A percentile compares a stretch with the other conserved stretches of the same genome.
Conservation (phyloP, 2,329 filamentous ascomycete species). For the Diaporthe ampelina region DNA sequence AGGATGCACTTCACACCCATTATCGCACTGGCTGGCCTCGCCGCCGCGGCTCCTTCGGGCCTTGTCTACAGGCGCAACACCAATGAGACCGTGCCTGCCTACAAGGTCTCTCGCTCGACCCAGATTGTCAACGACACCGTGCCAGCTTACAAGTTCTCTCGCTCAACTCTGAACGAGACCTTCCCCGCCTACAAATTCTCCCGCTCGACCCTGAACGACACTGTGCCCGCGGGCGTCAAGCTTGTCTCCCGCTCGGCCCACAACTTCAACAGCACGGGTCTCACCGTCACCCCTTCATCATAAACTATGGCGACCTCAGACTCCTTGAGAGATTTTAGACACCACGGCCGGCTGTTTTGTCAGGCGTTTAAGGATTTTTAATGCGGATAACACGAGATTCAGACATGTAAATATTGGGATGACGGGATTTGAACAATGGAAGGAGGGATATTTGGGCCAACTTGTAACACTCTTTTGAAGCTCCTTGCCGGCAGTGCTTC, state of each 20-base stretch:
- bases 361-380: slow-evolving; percentile 2
- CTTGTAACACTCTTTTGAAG: background rate
- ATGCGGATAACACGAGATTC: slow-evolving; percentile 22
- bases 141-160: background rate
- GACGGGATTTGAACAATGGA: slow-evolving; percentile 3
- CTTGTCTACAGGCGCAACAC: slow-evolving; percentile 1
- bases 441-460: background rate
- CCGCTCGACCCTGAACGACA: slow-evolving; percentile 8
- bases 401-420: slow-evolving; percentile 12
- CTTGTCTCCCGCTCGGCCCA: slow-evolving; percentile 13
- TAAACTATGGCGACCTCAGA: background rate
- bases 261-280: slow-evolving; percentile 17
- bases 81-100: slow-evolving; percentile 12
- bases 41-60: slow-evolving; percentile 29
- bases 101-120: background rate
- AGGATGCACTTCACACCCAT: slow-evolving; percentile 33
- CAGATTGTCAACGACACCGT: background rate
- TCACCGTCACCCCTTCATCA: slow-evolving; percentile 13
- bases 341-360: background rate
- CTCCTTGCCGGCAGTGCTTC: background rate
- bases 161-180: background rate
- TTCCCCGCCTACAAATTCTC: background rate
- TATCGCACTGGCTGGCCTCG: slow-evolving; percentile 34
- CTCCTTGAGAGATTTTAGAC: background rate
- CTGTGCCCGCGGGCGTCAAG: background rate